Percentiles rank a stretch among this genome's conserved stretches.
These are phyloP conservation scores for Rhodotorula sp. DNA, from an alignment of 1,284 basidiomycete species.

Conservation along the genomic window DNA sequence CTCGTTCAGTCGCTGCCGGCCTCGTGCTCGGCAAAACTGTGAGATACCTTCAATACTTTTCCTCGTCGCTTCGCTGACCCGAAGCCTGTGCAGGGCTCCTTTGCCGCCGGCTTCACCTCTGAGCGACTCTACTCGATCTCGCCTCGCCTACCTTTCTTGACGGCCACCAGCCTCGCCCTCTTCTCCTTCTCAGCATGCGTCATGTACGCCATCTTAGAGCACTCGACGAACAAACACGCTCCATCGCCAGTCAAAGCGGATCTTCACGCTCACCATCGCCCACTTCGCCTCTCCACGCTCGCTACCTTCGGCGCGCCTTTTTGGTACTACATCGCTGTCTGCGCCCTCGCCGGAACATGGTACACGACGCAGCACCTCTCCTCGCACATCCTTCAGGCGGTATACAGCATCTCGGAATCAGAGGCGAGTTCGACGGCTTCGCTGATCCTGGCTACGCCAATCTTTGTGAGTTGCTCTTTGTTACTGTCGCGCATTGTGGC, in stretches of 20 bases:
- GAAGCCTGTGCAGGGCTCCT: neutral
- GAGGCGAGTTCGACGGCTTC: slow-evolving; percentile 18
- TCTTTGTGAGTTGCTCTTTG: slow-evolving; percentile 7
- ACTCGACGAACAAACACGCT: neutral
- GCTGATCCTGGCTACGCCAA: slow-evolving; percentile 13
- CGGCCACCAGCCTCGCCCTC: slow-evolving; percentile 10
- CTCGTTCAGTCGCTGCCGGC: slow-evolving; percentile 17
- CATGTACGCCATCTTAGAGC: slow-evolving; percentile 17
- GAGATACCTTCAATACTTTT: neutral
- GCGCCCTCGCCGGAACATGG: slow-evolving; percentile 31
- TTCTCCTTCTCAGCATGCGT: slow-evolving; percentile 30
- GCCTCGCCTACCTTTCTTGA: slow-evolving; percentile 26
- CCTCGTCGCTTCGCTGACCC: neutral
- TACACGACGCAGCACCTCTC: slow-evolving; percentile 33
- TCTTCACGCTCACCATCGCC: neutral
- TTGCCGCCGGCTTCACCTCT: slow-evolving; percentile 20
- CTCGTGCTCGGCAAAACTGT: slow-evolving; percentile 33
- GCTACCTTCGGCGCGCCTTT: slow-evolving; percentile 21
- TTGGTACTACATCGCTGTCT: slow-evolving; percentile 27
- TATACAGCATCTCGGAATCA: slow-evolving; percentile 15
- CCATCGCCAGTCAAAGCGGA: too few species aligned
- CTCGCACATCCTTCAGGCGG: slow-evolving; percentile 17
- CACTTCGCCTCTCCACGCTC: slow-evolving; percentile 2
- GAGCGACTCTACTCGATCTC: slow-evolving; percentile 24
- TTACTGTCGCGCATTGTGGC: neutral